Base-by-base conservation (phyloP, 1,284 basidiomycete species). In the Sutorius eximius region DNA sequence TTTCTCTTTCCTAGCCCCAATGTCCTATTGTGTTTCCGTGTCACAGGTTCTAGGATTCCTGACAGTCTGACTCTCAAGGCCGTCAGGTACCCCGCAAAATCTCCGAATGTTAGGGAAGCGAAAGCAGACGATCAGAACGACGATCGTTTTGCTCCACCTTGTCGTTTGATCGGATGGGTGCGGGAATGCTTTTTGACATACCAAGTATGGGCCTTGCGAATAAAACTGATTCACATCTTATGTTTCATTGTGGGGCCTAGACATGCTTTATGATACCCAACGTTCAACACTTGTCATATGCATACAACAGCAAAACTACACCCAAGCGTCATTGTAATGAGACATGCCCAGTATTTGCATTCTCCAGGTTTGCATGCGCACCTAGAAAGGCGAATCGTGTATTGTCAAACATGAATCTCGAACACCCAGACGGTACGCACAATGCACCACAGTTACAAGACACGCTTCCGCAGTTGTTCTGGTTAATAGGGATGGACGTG, bases 291-390 rank as follows among this genome's bases (percentile, higher is more conserved):
- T 45, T n/a, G 24, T 2, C 8, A n/a, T 29, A 18, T 15, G 8
- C 24, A 15, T 16, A 45, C 24, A 47, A 47, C 12, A 18, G 18
- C 12, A 29, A 44, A 44, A 20, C n/a, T 10, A 29, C 36, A 12
- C 13, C 16, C n/a, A 45, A 20, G 16, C 10, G 3, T 30, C 33
- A 10, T 7, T n/a, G 7, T 15, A 24, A 18, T 20, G 8, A 18
- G 18, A 1, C 38, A 15, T 22, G n/a, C 34, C 57, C 27, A 60
- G 5, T 59, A 60, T 18, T 61, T 60, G 55, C 59, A 60, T 13
- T 60, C 32, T 13, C 46, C 59, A 2, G 55, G 12, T 45, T 61
- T 54, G 55, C 59, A 60, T 47, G 57, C n/a, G n/a, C 59, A 60
- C 12, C 59, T 60, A 41, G 29, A 27, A 2, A 24, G 10, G 33